Conservation (phyloP, 306 rosid species). For the Luffa acutangula region DNA sequence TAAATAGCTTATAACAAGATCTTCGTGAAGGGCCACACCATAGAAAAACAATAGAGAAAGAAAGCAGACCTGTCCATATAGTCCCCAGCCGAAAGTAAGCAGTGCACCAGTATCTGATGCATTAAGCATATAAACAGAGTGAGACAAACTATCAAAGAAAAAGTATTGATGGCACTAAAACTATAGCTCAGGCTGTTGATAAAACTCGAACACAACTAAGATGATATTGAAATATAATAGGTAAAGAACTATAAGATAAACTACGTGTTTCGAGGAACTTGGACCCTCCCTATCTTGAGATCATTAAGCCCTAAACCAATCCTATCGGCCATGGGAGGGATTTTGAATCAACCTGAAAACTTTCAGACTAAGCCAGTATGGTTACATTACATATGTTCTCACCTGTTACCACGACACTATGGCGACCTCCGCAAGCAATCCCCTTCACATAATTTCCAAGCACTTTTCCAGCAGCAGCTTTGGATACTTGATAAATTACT, state of each 20-base stretch:
- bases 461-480: conserved; percentile 26
- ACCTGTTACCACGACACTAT: conserved; percentile 79
- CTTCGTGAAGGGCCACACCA: background rate
- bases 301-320: no score
- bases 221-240: no score
- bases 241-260: no score
- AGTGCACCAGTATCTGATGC: conserved; percentile 63
- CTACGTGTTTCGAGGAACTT: no score
- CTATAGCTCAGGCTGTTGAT: background rate
- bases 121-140: conserved; percentile 1
- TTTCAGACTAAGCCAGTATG: background rate
- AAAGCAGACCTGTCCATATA: conserved; percentile 74
- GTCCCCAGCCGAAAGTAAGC: conserved; percentile 86
- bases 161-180: background rate
- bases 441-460: conserved; percentile 55
- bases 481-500: conserved; percentile 26
- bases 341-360: background rate
- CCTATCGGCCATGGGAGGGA: background rate
- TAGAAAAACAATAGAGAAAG: background rate
- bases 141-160: background rate
- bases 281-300: no score
- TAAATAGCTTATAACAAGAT: background rate
- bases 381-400: conserved; percentile 12
- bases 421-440: conserved; percentile 95
- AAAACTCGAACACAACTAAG: no score